Conservation (phyloP, 805 yeast genomes). For the Spathaspora boniae region DNA sequence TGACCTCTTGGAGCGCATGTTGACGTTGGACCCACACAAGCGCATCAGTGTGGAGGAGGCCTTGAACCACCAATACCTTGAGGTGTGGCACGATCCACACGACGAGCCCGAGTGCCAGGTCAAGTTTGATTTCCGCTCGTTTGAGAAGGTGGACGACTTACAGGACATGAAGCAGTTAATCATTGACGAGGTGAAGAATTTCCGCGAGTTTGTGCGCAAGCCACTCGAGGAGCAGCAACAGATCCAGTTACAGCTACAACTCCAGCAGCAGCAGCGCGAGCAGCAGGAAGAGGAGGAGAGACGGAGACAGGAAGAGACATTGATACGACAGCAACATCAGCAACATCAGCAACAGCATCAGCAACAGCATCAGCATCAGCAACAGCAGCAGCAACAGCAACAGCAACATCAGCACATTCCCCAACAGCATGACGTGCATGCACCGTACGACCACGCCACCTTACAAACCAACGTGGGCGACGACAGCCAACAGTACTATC, state of each 20-base stretch:
- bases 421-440: too few species aligned
- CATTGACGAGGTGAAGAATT: slow-evolving; percentile 70
- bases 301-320: slow-evolving; percentile 12
- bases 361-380: slow-evolving; percentile 6
- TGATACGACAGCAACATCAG: slow-evolving; percentile 17
- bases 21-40: slow-evolving; percentile 84
- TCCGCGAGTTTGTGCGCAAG: slow-evolving; percentile 76
- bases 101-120: slow-evolving; percentile 84
- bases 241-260: slow-evolving; percentile 34
- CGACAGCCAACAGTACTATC: slow-evolving; percentile 12
- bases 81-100: slow-evolving; percentile 91
- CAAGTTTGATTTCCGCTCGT: slow-evolving; percentile 77
- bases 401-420: slow-evolving; percentile 7
- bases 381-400: slow-evolving; percentile 9
- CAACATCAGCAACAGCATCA: slow-evolving; percentile 14
- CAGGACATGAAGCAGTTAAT: slow-evolving; percentile 73
- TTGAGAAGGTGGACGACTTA: slow-evolving; percentile 81
- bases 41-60: slow-evolving; percentile 93
- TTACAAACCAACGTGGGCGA: slow-evolving; percentile 16
- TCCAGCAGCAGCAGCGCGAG: slow-evolving; percentile 25
- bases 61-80: slow-evolving; percentile 81
- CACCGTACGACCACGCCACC: slow-evolving; percentile 7
- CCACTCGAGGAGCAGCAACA: slow-evolving; percentile 58
- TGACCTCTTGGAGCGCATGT: slow-evolving; percentile 75
- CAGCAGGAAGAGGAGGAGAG: slow-evolving; percentile 19